Evolutionary conservation across 306 rosid species (phyloP).

Genomic region (Canavalia ensiformis): DNA sequence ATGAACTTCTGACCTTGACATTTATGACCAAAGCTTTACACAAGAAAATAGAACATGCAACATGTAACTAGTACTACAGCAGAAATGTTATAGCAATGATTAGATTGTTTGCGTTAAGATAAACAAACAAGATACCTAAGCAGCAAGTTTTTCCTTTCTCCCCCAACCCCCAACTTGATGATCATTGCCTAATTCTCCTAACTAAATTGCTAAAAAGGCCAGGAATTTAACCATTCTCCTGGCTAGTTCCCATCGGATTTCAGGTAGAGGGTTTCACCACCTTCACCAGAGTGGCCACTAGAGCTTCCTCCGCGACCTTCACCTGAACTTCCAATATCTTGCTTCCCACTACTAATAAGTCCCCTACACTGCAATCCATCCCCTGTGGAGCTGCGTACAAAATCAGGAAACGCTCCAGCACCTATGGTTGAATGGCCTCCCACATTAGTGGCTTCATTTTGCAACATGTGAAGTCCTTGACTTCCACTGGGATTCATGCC

Average conservation of each 20-base stretch:
- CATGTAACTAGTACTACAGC: constrained; percentile 38
- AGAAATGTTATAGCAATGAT: constrained; percentile 36
- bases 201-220: constrained; percentile 45
- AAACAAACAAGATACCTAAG: constrained; percentile 40
- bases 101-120: constrained; percentile 28
- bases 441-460: constrained; percentile 61
- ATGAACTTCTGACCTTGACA: not conserved
- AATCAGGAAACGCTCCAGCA: constrained; percentile 75
- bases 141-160: constrained; percentile 27
- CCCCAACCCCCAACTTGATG: constrained; percentile 29
- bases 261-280: constrained; percentile 81
- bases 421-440: constrained; percentile 71
- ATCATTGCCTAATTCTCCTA: constrained; percentile 49
- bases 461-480: constrained; percentile 83
- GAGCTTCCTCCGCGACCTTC: constrained; percentile 86
- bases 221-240: constrained; percentile 29
- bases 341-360: constrained; percentile 73
- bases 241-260: constrained; percentile 76
- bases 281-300: constrained; percentile 77
- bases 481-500: constrained; percentile 80
- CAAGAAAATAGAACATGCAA: constrained; percentile 46
- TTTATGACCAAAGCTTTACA: constrained; percentile 43
- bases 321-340: constrained; percentile 69
- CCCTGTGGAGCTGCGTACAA: constrained; percentile 58
- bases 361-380: constrained; percentile 66